A percentile compares a stretch with the other conserved stretches of the same genome.
These are phyloP conservation scores for Stemphylium lycopersici DNA, from an alignment of 2,329 filamentous ascomycete species.

Conservation along the genomic window DNA sequence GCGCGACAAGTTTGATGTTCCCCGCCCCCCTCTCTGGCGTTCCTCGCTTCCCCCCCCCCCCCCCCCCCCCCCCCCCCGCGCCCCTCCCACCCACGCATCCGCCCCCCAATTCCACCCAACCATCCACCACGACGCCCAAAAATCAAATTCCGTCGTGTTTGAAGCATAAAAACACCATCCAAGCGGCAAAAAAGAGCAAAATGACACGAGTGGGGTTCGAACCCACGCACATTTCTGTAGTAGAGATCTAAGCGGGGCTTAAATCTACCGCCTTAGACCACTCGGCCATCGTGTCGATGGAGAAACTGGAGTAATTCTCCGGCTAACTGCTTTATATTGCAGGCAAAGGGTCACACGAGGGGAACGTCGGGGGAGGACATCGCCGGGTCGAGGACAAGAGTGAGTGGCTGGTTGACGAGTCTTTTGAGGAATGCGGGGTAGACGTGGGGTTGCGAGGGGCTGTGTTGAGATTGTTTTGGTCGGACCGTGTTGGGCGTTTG, in stretches of 20 bases:
- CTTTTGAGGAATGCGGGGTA: background rate
- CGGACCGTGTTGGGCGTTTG: too few species aligned
- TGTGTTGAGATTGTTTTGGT: background rate
- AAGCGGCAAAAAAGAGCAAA: slow-evolving; percentile 5
- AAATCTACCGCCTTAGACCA: slow-evolving; percentile 46
- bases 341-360: too few species aligned
- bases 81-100: background rate
- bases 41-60: background rate
- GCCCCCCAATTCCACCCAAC: too few species aligned
- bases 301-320: slow-evolving; percentile 8
- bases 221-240: slow-evolving; percentile 43
- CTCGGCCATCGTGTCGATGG: slow-evolving; percentile 38
- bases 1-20: too few species aligned
- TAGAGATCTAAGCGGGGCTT: slow-evolving; percentile 35
- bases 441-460: background rate
- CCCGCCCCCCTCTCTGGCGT: too few species aligned
- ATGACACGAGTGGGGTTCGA: slow-evolving; percentile 40
- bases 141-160: background rate
- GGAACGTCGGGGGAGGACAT: too few species aligned
- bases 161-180: background rate
- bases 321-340: background rate
- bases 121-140: background rate
- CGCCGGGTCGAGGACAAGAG: too few species aligned
- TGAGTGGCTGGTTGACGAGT: too few species aligned
- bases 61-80: background rate